Evolutionary conservation across 345 rosid species (phyloP).

Genomic region (Moringa oleifera): DNA sequence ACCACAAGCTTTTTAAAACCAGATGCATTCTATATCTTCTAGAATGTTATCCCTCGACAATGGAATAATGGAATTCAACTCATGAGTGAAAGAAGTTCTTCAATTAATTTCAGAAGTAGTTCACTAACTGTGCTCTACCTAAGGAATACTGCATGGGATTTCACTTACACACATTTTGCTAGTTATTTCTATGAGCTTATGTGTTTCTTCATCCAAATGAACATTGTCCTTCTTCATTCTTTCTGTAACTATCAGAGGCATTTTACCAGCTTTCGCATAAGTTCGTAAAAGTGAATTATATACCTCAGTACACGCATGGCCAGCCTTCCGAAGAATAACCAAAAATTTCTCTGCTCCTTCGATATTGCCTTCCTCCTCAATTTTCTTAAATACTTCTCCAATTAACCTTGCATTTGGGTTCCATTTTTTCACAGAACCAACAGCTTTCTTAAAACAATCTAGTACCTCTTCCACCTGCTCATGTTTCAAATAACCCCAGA

Average conservation of each 20-base stretch:
- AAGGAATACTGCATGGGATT: slow-evolving; percentile 34
- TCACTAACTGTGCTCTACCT: not conserved
- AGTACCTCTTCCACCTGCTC: slow-evolving; percentile 49
- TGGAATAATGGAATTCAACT: too few relatives aligned
- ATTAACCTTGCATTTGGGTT: slow-evolving; percentile 48
- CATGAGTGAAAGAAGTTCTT: not conserved
- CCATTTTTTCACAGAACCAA: slow-evolving; percentile 66
- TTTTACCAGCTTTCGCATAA: slow-evolving; percentile 71
- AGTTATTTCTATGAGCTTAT: slow-evolving; percentile 48
- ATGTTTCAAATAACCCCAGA: slow-evolving; percentile 55
- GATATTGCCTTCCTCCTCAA: slow-evolving; percentile 55
- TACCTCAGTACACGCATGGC: slow-evolving; percentile 52
- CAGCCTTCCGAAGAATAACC: slow-evolving; percentile 53
- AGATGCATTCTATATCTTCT: not conserved
- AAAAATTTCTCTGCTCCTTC: slow-evolving; percentile 66
- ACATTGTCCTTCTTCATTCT: slow-evolving; percentile 69
- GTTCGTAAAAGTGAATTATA: slow-evolving; percentile 68
- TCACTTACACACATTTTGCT: slow-evolving; percentile 64
- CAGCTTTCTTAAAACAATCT: slow-evolving; percentile 57
- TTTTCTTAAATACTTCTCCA: slow-evolving; percentile 35
- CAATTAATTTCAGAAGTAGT: not conserved
- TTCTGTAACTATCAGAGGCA: slow-evolving; percentile 71
- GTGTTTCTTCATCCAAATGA: slow-evolving; percentile 55
- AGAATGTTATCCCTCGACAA: too few relatives aligned
- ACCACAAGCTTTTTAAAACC: not conserved